Base-by-base conservation (phyloP, 2,329 filamentous ascomycete species). In the Monosporascus cannonballus region DNA sequence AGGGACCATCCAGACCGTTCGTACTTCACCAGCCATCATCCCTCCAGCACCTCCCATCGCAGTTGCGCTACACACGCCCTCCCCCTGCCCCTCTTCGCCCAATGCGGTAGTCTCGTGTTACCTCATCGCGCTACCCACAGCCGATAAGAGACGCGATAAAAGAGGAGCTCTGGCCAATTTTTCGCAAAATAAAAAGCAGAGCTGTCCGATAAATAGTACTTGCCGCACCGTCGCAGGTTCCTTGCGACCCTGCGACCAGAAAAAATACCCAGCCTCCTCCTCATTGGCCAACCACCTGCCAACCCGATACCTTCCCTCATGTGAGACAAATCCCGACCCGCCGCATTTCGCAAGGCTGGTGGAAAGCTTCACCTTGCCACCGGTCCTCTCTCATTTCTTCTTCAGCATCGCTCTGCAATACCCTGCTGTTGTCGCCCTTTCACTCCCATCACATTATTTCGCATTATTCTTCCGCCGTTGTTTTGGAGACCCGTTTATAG, bases 291-390 rank as follows among this genome's bases (percentile, higher is more conserved):
- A 51, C 54, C 54, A 56, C 51, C 51, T 39, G 42, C 42, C 3
- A 42, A 18, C 41, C 48, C 36, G 42, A 34, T 27, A 34, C 45
- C 46, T 47, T 46, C n/a, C 39, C 37, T 49, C 41, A 24, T 42
- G 39, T 42, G 39, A 42, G 39, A 24, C 37, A 18, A 45, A 48
- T 45, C 53, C 42, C 45, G 41, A 56, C 45, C 50, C 51, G 52
- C 58, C 59, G 59, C 59, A 60, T 59, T 50, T 54, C 54, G 50
- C 60, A 61, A 62, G 57, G 54, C 55, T 59, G 57, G 52, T 42
- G 46, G 46, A 46, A 41, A 20, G 38, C 38, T 41, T 41, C 38
- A 41, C 38, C 38, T 20, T 41, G 18, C 7, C 30, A 34, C 30
- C 30, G 4, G 4, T 34, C 9, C 30, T 34, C 9, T 34, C 27